Percentiles rank a stretch among this genome's conserved stretches.
Evolutionary conservation across 1,284 basidiomycete species (phyloP).

Genomic region (Pulchroboletus neoregius): DNA sequence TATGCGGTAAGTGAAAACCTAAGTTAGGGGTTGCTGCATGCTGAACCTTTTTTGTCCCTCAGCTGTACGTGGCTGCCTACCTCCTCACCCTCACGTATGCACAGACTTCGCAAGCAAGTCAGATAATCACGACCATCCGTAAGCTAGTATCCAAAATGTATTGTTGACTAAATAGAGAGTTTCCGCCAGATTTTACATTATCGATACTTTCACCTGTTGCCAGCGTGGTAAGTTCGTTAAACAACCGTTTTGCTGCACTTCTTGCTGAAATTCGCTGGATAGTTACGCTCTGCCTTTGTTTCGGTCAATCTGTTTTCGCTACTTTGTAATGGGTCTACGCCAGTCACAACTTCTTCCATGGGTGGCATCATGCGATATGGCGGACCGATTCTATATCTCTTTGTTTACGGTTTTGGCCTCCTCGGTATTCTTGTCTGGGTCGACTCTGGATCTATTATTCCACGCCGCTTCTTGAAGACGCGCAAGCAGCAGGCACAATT

Average conservation of each 20-base stretch:
- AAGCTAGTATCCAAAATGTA: conserved; percentile 13
- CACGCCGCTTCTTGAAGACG: conserved; percentile 26
- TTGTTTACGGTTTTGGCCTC: conserved; percentile 52
- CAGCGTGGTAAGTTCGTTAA: conserved; percentile 51
- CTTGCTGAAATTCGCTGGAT: conserved; percentile 3
- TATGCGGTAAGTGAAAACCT: conserved; percentile 50
- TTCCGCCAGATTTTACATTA: conserved; percentile 53
- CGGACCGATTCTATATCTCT: conserved; percentile 72
- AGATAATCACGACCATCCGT: conserved; percentile 60
- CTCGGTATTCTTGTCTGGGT: conserved; percentile 57
- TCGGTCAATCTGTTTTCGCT: conserved; percentile 76
- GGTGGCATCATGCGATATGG: conserved; percentile 61
- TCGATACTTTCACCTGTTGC: conserved; percentile 67
- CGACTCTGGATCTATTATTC: conserved; percentile 54
- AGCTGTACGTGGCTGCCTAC: conserved; percentile 65
- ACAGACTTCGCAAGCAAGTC: conserved; percentile 49
- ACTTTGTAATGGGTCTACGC: conserved; percentile 58
- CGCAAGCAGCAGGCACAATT: conserved; percentile 8
- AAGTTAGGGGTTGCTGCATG: neutral
- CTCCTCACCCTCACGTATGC: conserved; percentile 70
- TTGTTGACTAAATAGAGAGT: neutral
- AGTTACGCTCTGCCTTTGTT: conserved; percentile 64
- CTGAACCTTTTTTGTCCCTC: neutral
- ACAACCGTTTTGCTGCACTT: neutral
- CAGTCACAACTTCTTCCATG: conserved; percentile 45